phyloP scores from a whole-genome alignment of 2,329 filamentous ascomycete species.

The Westerdykella ornata region DNA sequence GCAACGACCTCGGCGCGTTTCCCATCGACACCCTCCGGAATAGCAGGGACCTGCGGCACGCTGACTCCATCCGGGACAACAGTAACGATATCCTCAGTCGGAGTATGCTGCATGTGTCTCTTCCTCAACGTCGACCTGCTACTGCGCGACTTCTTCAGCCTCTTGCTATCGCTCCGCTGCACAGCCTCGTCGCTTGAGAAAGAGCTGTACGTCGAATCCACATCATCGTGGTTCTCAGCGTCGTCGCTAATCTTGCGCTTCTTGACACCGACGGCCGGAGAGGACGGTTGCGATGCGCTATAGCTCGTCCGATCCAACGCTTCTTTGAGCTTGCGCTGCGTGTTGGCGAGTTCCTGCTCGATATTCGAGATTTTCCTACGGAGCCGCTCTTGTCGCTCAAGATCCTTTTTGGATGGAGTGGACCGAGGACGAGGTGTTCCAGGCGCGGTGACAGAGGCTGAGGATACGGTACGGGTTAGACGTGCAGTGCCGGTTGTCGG shows the following conservation, averaged over 20 bases:
- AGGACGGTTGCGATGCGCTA: too few relatives aligned
- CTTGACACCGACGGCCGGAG: too few relatives aligned
- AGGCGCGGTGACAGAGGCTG: slow-evolving; percentile 3
- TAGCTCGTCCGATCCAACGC: too few relatives aligned
- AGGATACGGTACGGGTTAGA: too few relatives aligned
- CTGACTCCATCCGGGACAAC: slow-evolving; percentile 24
- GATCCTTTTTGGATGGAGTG: slow-evolving; percentile 50
- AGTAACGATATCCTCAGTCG: slow-evolving; percentile 16
- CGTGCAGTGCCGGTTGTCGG: too few relatives aligned
- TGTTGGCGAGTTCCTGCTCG: slow-evolving; percentile 50
- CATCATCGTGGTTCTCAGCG: too few relatives aligned
- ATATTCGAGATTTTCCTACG: slow-evolving; percentile 56
- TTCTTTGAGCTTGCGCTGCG: too few relatives aligned
- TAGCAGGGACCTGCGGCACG: slow-evolving; percentile 25
- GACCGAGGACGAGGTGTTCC: slow-evolving; percentile 37
- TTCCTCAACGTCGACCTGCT: slow-evolving; percentile 8
- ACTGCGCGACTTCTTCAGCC: too few relatives aligned
- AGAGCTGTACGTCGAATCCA: too few relatives aligned
- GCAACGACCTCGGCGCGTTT: slow-evolving; percentile 7
- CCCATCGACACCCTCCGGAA: slow-evolving; percentile 20
- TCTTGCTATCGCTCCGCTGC: too few relatives aligned
- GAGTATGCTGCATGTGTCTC: slow-evolving; percentile 12
- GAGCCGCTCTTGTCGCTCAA: slow-evolving; percentile 52
- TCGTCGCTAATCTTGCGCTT: too few relatives aligned
- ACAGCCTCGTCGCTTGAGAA: too few relatives aligned